phyloP scores from a whole-genome alignment of 495 filamentous ascomycete genomes.

The Thermochaetoides thermophila region DNA sequence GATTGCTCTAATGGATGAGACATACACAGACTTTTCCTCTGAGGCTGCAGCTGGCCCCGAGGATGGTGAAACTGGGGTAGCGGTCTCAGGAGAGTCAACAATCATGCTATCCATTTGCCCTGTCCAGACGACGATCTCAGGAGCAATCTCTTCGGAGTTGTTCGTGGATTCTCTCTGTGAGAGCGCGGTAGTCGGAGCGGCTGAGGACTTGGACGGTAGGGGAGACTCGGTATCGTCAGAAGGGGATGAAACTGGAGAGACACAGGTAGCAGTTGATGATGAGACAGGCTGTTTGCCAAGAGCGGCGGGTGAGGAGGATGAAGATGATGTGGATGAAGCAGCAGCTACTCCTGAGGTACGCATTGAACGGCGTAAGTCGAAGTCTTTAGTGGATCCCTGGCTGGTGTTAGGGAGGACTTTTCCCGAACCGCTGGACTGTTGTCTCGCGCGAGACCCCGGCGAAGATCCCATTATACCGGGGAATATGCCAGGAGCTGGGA shows the following conservation, averaged over 20 bases:
- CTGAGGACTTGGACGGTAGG: no score
- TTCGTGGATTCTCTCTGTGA: no score
- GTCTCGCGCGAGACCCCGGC: conserved; percentile 12
- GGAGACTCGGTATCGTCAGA: no score
- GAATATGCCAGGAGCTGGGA: not conserved
- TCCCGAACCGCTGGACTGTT: conserved; percentile 10
- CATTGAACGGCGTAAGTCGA: conserved; percentile 11
- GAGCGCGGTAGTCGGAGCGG: no score
- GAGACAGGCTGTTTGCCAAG: no score
- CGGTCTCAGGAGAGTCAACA: conserved; percentile 8
- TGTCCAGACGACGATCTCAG: conserved; percentile 26
- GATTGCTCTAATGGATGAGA: no score
- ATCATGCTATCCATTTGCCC: conserved; percentile 19
- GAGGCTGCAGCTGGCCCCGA: not conserved
- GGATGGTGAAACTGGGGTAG: conserved; percentile 1
- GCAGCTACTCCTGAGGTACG: no score
- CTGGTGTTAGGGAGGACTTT: conserved; percentile 9
- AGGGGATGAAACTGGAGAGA: no score
- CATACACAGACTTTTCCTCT: conserved; percentile 4
- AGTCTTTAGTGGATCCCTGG: conserved; percentile 8
- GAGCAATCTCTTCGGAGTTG: conserved; percentile 17
- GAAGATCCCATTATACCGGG: conserved; percentile 16
- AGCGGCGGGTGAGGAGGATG: no score
- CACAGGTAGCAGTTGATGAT: no score
- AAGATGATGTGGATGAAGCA: no score